Evolutionary conservation across 2,329 filamentous ascomycete species (phyloP).

Genomic region (Aspergillus aculeatinus): DNA sequence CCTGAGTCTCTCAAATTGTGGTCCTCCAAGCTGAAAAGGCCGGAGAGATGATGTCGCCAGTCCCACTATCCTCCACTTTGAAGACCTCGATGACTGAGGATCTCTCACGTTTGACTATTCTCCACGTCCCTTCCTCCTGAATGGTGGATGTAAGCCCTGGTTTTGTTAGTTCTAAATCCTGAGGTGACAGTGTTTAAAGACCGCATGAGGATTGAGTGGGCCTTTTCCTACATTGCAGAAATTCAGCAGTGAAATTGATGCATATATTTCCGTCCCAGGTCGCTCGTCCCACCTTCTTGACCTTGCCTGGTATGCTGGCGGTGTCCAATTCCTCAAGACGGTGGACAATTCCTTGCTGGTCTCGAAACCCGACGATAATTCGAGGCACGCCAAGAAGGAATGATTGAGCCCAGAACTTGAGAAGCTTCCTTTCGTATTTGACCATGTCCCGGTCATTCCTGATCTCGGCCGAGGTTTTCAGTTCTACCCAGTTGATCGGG

Average conservation of each 20-base stretch:
- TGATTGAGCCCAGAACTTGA: conserved; percentile 96
- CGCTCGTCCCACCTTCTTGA: conserved; percentile 63
- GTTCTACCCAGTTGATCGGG: conserved; percentile 88
- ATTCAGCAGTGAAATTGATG: conserved; percentile 80
- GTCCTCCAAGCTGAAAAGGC: conserved; percentile 73
- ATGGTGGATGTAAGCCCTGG: conserved; percentile 64
- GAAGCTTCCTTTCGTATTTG: conserved; percentile 82
- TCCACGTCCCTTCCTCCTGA: conserved; percentile 72
- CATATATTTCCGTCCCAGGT: conserved; percentile 92
- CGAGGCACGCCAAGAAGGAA: conserved; percentile 91
- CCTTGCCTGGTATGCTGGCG: conserved; percentile 71
- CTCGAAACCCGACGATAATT: conserved; percentile 86
- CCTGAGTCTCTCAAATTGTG: conserved; percentile 7
- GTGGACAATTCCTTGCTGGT: conserved; percentile 67
- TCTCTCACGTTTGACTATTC: conserved; percentile 66
- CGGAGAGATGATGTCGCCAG: conserved; percentile 72
- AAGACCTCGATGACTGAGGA: conserved; percentile 69
- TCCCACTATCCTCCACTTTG: conserved; percentile 69
- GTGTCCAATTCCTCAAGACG: conserved; percentile 78
- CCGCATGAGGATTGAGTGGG: not conserved
- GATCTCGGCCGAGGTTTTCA: conserved; percentile 84
- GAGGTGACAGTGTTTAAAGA: not conserved
- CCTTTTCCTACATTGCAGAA: conserved; percentile 68
- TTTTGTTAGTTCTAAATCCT: not conserved
- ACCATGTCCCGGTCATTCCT: conserved; percentile 65